These are phyloP conservation scores for Trichoderma gamsii DNA, from an alignment of 495 filamentous ascomycete species.

Conservation along the genomic window DNA sequence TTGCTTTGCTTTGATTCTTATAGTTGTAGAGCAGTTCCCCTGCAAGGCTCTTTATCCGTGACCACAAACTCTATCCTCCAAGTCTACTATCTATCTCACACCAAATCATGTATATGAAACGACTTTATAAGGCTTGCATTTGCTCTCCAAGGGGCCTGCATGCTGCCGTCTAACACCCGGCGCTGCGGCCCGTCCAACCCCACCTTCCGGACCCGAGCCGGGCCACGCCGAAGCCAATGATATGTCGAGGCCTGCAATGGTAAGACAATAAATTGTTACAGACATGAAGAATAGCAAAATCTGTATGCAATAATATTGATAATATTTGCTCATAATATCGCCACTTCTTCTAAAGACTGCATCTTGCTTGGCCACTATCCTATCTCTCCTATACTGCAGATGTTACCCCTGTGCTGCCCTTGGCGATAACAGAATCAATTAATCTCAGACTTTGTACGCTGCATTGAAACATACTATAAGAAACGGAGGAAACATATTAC, in stretches of 20 bases:
- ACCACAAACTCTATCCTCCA: too few species aligned
- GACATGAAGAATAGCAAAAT: background rate
- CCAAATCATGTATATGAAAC: too few species aligned
- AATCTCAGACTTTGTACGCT: too few species aligned
- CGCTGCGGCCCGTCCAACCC: conserved; percentile 3
- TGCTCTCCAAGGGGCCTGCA: background rate
- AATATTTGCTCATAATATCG: too few species aligned
- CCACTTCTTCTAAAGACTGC: too few species aligned
- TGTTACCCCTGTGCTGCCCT: background rate
- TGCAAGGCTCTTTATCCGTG: too few species aligned
- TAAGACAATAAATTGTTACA: background rate
- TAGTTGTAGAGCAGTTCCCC: too few species aligned
- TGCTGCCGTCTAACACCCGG: background rate
- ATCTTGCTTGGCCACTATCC: background rate
- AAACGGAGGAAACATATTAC: too few species aligned
- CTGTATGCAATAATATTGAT: too few species aligned
- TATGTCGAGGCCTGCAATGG: background rate
- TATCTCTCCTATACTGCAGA: background rate
- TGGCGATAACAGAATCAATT: background rate
- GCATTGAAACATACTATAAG: too few species aligned
- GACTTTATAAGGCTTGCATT: background rate
- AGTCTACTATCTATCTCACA: too few species aligned
- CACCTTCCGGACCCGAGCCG: background rate
- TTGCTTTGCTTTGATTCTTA: too few species aligned
- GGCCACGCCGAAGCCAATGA: background rate